These are phyloP conservation scores for Lepidium didymum DNA, from an alignment of 345 rosid genomes.

Conservation along the genomic window DNA sequence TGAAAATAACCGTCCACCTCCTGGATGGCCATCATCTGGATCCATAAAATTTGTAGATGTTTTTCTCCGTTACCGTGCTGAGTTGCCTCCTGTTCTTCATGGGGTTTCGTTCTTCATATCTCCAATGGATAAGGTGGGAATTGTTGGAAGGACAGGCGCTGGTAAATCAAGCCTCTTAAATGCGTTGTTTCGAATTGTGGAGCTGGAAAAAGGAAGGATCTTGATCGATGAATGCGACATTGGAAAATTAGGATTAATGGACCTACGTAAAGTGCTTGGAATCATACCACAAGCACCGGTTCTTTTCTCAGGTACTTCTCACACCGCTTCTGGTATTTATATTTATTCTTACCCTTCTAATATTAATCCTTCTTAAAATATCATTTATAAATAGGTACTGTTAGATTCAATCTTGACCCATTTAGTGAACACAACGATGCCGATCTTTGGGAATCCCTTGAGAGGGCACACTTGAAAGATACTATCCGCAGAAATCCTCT, in stretches of 20 bases:
- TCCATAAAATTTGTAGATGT: conserved; percentile 84
- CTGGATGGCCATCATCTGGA: conserved; percentile 99
- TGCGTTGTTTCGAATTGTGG: conserved; percentile 90
- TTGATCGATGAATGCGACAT: conserved; percentile 77
- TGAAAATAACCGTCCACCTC: conserved; percentile 91
- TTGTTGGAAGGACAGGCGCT: conserved; percentile 99
- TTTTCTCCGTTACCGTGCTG: conserved; percentile 89
- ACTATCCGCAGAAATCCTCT: conserved; percentile 70
- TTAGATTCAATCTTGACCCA: conserved; percentile 97
- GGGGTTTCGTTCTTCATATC: conserved; percentile 68
- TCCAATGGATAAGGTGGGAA: conserved; percentile 93
- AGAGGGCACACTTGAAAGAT: conserved; percentile 95
- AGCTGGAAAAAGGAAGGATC: conserved; percentile 88
- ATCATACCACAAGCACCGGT: conserved; percentile 99
- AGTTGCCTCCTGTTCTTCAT: conserved; percentile 92
- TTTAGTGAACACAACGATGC: conserved; percentile 96
- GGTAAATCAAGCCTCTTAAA: conserved; percentile 98
- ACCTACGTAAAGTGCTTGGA: conserved; percentile 91
- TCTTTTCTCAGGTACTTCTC: conserved; percentile 82
- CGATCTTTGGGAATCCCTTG: conserved; percentile 96
- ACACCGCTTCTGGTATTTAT: neutral
- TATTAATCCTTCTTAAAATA: neutral
- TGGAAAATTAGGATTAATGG: conserved; percentile 76
- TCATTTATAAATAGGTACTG: conserved; percentile 50
- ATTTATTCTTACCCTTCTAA: neutral